Conservation (phyloP, 805 yeast genomes). For the Lipomyces lipofer region DNA sequence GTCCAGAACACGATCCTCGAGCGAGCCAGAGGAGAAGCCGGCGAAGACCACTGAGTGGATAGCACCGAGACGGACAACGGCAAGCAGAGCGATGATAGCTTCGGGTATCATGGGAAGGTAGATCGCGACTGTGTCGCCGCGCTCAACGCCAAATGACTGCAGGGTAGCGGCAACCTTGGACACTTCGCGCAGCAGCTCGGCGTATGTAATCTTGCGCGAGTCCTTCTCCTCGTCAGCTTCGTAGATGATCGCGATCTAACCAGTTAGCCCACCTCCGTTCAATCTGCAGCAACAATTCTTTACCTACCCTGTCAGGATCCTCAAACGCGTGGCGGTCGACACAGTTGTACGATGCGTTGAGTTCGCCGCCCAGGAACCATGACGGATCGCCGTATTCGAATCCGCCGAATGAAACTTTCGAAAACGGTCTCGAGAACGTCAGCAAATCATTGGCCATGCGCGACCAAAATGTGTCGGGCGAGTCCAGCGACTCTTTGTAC, state of each 20-base stretch:
- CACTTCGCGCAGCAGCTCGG: constrained; percentile 81
- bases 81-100: constrained; percentile 90
- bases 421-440: constrained; percentile 78
- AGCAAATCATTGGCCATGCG: constrained; percentile 69
- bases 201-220: constrained; percentile 74
- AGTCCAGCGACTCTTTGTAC: constrained; percentile 71
- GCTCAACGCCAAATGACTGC: constrained; percentile 78
- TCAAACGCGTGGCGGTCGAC: constrained; percentile 93
- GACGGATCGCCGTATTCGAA: constrained; percentile 77
- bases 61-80: constrained; percentile 92
- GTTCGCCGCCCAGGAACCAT: constrained; percentile 91
- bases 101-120: constrained; percentile 98
- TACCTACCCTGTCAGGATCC: constrained; percentile 82
- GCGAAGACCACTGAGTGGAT: constrained; percentile 95
- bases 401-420: constrained; percentile 61
- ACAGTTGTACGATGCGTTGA: constrained; percentile 90
- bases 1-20: constrained; percentile 85
- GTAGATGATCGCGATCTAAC: constrained; percentile 61
- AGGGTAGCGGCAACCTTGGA: constrained; percentile 84
- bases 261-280: constrained; percentile 5
- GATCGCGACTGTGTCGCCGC: constrained; percentile 96
- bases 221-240: constrained; percentile 90
- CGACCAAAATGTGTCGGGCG: constrained; percentile 82
- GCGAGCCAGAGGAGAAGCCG: constrained; percentile 91
- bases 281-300: too few species aligned